A percentile compares a stretch with the other conserved stretches of the same genome.
Evolutionary conservation across 306 rosid genomes (phyloP).

Genomic region (Gleditsia sinensis): DNA sequence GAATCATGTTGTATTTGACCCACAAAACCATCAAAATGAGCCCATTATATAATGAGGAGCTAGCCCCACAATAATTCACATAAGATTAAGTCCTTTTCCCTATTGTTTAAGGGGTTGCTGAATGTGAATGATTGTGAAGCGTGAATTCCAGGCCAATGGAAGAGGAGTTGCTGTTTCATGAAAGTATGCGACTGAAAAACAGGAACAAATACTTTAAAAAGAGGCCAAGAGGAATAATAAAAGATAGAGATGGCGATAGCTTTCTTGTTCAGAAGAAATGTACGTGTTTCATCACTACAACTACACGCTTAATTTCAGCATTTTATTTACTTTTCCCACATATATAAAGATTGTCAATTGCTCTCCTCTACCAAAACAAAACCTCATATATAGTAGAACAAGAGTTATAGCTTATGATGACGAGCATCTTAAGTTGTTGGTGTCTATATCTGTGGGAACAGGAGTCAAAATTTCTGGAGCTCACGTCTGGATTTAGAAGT

Average conservation of each 20-base stretch:
- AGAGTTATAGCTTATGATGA: neutral
- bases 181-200: neutral
- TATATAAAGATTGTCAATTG: no score
- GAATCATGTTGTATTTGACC: conserved; percentile 3
- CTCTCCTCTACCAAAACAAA: no score
- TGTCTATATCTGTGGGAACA: no score
- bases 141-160: neutral
- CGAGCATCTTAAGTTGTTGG: no score
- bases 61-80: conserved; percentile 16
- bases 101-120: neutral
- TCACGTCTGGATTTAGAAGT: no score
- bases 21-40: neutral
- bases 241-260: neutral
- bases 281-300: no score
- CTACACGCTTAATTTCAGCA: neutral
- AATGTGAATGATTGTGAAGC: neutral
- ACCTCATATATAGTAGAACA: no score
- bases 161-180: neutral
- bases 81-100: neutral
- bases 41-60: neutral
- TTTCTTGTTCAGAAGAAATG: neutral
- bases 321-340: neutral
- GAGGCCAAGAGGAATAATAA: neutral
- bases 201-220: neutral
- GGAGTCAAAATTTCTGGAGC: no score